These are phyloP conservation scores for Viola pubescens DNA, from an alignment of 441 rosid species.

Conservation along the genomic window DNA sequence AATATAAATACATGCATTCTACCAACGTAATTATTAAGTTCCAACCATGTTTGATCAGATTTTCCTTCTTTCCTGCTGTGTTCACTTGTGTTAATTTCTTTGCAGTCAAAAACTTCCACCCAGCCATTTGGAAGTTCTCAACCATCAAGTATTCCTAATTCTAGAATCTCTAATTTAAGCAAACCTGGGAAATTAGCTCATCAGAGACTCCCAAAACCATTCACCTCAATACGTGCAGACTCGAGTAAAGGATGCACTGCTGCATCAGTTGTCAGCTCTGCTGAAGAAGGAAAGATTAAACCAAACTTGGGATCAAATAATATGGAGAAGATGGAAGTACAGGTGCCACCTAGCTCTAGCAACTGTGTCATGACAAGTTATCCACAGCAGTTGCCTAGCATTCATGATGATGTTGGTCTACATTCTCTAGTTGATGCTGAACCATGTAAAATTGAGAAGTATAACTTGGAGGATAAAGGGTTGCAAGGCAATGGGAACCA, in stretches of 20 bases:
- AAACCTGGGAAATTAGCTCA: slow-evolving; percentile 28
- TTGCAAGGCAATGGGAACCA: neutral
- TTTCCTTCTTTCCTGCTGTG: neutral
- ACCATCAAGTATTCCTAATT: slow-evolving; percentile 21
- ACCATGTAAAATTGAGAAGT: no score
- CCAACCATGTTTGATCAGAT: neutral
- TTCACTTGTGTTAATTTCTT: slow-evolving; percentile 17
- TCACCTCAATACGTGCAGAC: slow-evolving; percentile 20
- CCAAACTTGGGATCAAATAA: slow-evolving; percentile 17
- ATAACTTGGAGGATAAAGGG: no score
- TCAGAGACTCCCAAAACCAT: slow-evolving; percentile 26
- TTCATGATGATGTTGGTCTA: slow-evolving; percentile 23
- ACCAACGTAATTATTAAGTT: neutral
- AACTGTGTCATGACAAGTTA: slow-evolving; percentile 21
- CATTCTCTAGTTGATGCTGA: neutral
- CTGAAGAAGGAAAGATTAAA: slow-evolving; percentile 28
- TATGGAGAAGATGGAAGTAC: slow-evolving; percentile 20
- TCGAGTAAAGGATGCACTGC: slow-evolving; percentile 21
- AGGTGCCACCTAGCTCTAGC: slow-evolving; percentile 17
- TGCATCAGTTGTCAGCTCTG: slow-evolving; percentile 20
- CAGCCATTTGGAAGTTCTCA: slow-evolving; percentile 28
- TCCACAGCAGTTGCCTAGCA: slow-evolving; percentile 24
- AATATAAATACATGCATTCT: neutral
- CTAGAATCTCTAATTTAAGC: slow-evolving; percentile 27
- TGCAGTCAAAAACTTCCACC: slow-evolving; percentile 59